Percentiles rank a stretch among this genome's conserved stretches.
These are phyloP conservation scores for Lipomyces orientalis DNA, from an alignment of 805 yeast species.

Conservation along the genomic window DNA sequence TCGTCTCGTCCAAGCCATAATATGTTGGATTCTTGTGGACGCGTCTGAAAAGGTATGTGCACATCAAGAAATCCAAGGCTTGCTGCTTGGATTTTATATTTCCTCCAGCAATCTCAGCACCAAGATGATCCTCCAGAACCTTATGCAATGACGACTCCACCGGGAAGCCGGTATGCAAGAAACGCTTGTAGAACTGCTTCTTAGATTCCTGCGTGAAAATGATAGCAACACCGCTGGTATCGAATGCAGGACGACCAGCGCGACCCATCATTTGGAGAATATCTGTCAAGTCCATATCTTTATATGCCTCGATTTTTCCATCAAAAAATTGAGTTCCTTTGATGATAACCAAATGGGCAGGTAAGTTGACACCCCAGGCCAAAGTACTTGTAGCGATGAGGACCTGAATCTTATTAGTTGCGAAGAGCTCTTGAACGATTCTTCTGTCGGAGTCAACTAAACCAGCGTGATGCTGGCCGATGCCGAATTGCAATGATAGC, in stretches of 20 bases:
- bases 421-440: constrained; percentile 72
- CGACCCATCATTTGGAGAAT: constrained; percentile 85
- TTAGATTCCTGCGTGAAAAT: constrained; percentile 78
- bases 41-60: constrained; percentile 77
- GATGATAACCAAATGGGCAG: constrained; percentile 78
- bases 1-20: constrained; percentile 74
- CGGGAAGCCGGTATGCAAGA: constrained; percentile 78
- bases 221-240: constrained; percentile 76
- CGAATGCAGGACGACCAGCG: constrained; percentile 83
- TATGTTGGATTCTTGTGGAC: constrained; percentile 79
- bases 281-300: constrained; percentile 83
- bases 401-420: constrained; percentile 71
- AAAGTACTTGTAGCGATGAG: constrained; percentile 80
- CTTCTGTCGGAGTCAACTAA: constrained; percentile 73
- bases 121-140: constrained; percentile 77
- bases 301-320: constrained; percentile 64
- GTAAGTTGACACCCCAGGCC: constrained; percentile 87
- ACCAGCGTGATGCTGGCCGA: constrained; percentile 85
- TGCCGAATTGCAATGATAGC: constrained; percentile 76
- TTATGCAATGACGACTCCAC: constrained; percentile 81
- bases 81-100: constrained; percentile 67
- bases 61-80: constrained; percentile 74
- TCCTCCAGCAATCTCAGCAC: constrained; percentile 79
- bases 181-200: constrained; percentile 76
- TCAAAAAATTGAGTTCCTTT: constrained; percentile 76